A percentile compares a stretch with the other conserved stretches of the same genome.
phyloP scores from a whole-genome alignment of 768 basidiomycete species.

The Tulasnella sp. region DNA sequence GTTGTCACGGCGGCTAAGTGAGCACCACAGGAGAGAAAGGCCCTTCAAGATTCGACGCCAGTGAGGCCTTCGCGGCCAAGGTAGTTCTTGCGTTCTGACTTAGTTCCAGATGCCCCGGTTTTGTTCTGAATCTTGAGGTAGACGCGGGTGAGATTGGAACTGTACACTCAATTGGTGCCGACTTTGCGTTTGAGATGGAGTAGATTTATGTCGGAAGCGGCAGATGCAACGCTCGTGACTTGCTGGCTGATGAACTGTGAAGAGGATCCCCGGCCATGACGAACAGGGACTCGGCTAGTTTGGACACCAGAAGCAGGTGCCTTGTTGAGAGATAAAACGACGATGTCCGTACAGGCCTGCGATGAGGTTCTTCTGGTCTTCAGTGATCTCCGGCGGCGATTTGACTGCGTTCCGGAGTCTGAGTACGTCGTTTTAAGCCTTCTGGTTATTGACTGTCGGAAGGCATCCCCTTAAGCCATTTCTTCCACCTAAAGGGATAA shows the following conservation, averaged over 20 bases:
- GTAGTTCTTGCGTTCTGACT: conserved; percentile 98
- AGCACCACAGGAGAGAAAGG: conserved; percentile 89
- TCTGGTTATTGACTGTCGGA: conserved; percentile 88
- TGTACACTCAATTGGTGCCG: conserved; percentile 92
- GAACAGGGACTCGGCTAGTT: conserved; percentile 33
- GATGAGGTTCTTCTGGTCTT: conserved; percentile 92
- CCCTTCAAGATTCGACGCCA: conserved; percentile 94
- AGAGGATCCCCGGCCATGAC: conserved; percentile 75
- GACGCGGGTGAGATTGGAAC: conserved; percentile 87
- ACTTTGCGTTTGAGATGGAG: conserved; percentile 96
- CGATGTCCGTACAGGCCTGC: conserved; percentile 92
- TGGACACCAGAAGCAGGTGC: conserved; percentile 45
- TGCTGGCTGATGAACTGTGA: conserved; percentile 96
- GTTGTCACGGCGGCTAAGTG: conserved; percentile 99
- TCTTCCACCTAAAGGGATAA: conserved; percentile 89
- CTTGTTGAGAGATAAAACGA: conserved; percentile 84
- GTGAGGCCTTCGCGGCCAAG: conserved; percentile 97
- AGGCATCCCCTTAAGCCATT: conserved; percentile 92
- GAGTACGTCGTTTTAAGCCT: conserved; percentile 92
- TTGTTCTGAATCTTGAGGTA: conserved; percentile 96
- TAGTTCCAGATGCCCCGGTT: conserved; percentile 95
- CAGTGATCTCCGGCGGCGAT: conserved; percentile 91
- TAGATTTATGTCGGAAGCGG: conserved; percentile 80
- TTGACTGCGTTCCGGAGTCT: conserved; percentile 98
- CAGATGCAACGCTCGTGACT: conserved; percentile 44